Evolutionary conservation across 805 yeast genomes (phyloP), one percentile per base, ranked within the genome.

Genomic region (Kodamaea fukazawae): DNA sequence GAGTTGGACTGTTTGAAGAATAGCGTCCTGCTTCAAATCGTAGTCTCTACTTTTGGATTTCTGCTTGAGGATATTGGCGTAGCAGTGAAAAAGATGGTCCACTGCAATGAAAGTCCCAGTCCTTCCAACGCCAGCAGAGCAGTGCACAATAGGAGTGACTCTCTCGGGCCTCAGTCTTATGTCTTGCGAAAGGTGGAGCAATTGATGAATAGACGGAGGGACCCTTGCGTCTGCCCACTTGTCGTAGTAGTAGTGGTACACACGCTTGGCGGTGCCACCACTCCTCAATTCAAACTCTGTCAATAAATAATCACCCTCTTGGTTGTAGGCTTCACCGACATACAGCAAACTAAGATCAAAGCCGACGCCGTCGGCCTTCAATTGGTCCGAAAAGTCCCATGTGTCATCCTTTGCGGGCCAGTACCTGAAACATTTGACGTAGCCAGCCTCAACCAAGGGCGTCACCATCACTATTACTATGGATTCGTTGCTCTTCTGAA

Each of bases 91-190:
- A 42, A 68, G 42, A 49, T 61, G 65, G 54, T 60, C 71, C 44
- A 59, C 48, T 4, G 67, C 66, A 28, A 63, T 64, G 38, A 64
- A 61, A 0, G 71, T 63, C 2, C 71, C 72, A 0, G 98, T 88
- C 42, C 99, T 70, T 13, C 99, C 99, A 55, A 96, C 89, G 0
- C 99, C 99, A 1, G 98, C 98, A 5, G 96, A 87, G 56, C 99
- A 91, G 61, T 91, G 98, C 8, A 57, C 57, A 5, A 57, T 46
- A 3, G 61, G 70, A 3, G 47, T 36, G 14, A 27, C 32, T 17
- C n/a, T 25, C 28, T 34, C 42, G 40, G 3, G 50, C 4, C 30
- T 28, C 42, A 23, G 41, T 39, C 44, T 38, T 7, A 62, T 45
- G 25, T 51, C 54, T 22, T 50, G 45, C 17, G 61, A 55, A 17